Percentiles rank a stretch among this genome's conserved stretches.
Evolutionary conservation across 345 rosid species (phyloP).

Genomic region (Physaria fendleri): DNA sequence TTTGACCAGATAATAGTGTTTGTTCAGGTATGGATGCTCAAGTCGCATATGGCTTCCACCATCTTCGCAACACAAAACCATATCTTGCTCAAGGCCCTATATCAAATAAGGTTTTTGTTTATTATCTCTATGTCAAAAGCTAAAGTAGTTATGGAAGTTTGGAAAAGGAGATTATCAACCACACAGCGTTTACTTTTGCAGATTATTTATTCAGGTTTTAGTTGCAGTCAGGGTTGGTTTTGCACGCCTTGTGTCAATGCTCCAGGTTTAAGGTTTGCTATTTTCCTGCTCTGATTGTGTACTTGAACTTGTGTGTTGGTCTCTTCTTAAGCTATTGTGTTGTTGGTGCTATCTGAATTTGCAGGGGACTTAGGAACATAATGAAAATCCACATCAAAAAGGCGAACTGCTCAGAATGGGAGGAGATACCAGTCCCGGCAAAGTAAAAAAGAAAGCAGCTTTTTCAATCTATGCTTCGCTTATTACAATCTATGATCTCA

Average conservation of each 20-base stretch:
- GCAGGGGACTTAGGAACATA: conserved; percentile 85
- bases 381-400: conserved; percentile 68
- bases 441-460: conserved; percentile 45
- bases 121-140: neutral
- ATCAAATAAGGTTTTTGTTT: conserved; percentile 75
- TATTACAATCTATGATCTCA: neutral
- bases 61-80: conserved; percentile 89
- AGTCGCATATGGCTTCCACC: conserved; percentile 95
- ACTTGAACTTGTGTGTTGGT: neutral
- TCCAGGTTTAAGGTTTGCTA: conserved; percentile 74
- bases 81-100: conserved; percentile 96
- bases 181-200: conserved; percentile 21
- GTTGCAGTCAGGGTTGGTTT: conserved; percentile 97
- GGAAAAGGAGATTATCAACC: neutral
- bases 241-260: conserved; percentile 84
- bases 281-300: neutral
- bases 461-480: neutral
- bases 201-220: conserved; percentile 91
- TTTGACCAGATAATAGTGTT: neutral
- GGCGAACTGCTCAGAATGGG: conserved; percentile 84
- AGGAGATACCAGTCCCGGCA: conserved; percentile 64
- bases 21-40: conserved; percentile 96
- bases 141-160: neutral
- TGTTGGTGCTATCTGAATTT: neutral
- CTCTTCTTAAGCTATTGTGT: neutral